These are phyloP conservation scores for Fusarium sp. DNA, from an alignment of 2,329 filamentous ascomycete species.

Conservation along the genomic window DNA sequence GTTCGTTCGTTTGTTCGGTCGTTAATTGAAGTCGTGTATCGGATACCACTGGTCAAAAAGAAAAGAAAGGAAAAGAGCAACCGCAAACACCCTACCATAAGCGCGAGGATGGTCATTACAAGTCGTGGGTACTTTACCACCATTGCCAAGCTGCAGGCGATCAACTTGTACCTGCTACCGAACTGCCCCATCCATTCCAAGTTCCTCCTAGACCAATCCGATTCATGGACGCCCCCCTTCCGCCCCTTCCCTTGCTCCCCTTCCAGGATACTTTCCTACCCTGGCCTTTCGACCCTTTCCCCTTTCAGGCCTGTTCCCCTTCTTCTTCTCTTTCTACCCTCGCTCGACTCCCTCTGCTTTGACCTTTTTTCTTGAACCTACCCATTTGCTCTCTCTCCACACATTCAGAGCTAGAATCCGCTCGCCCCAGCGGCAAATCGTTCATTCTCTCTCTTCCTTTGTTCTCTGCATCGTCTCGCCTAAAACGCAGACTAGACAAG, in stretches of 20 bases:
- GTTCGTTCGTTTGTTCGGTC: slow-evolving; percentile 1
- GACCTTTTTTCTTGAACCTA: slow-evolving; percentile 38
- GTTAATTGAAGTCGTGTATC: slow-evolving; percentile 15
- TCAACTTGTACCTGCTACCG: slow-evolving; percentile 20
- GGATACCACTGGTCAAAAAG: slow-evolving; percentile 16
- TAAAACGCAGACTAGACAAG: slow-evolving; percentile 21
- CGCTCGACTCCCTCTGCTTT: slow-evolving; percentile 41
- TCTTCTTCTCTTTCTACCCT: slow-evolving; percentile 35
- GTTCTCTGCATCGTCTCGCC: slow-evolving; percentile 27
- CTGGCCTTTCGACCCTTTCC: slow-evolving; percentile 37
- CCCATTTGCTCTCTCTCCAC: slow-evolving; percentile 36
- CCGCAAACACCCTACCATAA: slow-evolving; percentile 24
- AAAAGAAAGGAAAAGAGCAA: background rate
- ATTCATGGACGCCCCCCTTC: slow-evolving; percentile 31
- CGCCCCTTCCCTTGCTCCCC: slow-evolving; percentile 25
- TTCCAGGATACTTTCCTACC: slow-evolving; percentile 36
- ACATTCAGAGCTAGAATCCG: slow-evolving; percentile 35
- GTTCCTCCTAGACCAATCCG: slow-evolving; percentile 10
- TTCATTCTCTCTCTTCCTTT: slow-evolving; percentile 38
- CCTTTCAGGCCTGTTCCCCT: slow-evolving; percentile 42
- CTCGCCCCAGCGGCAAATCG: slow-evolving; percentile 37
- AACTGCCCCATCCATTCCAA: slow-evolving; percentile 21
- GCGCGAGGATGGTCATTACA: slow-evolving; percentile 7
- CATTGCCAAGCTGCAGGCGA: background rate
- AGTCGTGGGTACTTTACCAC: slow-evolving; percentile 17